A percentile compares a stretch with the other conserved stretches of the same genome.
Conservation (phyloP, 257 asterid genomes). For the Gardenia jasminoides region DNA sequence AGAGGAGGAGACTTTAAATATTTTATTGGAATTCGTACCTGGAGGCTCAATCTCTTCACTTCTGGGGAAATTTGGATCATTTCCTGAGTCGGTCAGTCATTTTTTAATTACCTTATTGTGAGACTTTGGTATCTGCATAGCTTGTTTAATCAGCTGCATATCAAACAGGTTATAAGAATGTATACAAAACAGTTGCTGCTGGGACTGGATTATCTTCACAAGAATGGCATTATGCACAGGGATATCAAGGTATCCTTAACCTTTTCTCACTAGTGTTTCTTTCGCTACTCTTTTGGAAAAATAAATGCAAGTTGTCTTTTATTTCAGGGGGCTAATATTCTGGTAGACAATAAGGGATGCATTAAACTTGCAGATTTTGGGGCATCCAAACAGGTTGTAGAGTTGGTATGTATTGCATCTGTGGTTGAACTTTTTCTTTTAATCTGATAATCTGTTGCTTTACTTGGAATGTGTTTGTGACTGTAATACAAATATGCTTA, state of each 20-base stretch:
- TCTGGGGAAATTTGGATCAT: conserved; percentile 37
- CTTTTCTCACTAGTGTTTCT: not conserved
- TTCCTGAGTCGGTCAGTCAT: conserved; percentile 33
- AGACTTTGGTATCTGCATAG: not conserved
- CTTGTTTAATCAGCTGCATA: not conserved
- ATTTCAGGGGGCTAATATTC: conserved; percentile 40
- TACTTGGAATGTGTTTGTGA: not conserved
- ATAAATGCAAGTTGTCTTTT: not conserved
- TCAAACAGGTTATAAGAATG: conserved; percentile 37
- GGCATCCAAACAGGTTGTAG: conserved; percentile 40
- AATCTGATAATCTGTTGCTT: not conserved
- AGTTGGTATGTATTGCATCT: conserved; percentile 23
- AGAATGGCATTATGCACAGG: conserved; percentile 39
- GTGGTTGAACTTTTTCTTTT: not conserved
- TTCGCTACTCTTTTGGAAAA: not conserved
- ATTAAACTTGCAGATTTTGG: conserved; percentile 44
- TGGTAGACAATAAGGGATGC: conserved; percentile 39
- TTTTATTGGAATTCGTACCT: conserved; percentile 36
- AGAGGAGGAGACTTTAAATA: conserved; percentile 31
- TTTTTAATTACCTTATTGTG: not conserved
- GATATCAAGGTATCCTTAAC: conserved; percentile 28
- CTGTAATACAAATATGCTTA: not conserved
- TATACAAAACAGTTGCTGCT: conserved; percentile 37
- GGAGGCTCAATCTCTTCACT: conserved; percentile 41
- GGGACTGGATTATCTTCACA: conserved; percentile 37